Evolutionary conservation across 2,329 filamentous ascomycete genomes (phyloP).

Genomic region (Fusarium marasasianum): DNA sequence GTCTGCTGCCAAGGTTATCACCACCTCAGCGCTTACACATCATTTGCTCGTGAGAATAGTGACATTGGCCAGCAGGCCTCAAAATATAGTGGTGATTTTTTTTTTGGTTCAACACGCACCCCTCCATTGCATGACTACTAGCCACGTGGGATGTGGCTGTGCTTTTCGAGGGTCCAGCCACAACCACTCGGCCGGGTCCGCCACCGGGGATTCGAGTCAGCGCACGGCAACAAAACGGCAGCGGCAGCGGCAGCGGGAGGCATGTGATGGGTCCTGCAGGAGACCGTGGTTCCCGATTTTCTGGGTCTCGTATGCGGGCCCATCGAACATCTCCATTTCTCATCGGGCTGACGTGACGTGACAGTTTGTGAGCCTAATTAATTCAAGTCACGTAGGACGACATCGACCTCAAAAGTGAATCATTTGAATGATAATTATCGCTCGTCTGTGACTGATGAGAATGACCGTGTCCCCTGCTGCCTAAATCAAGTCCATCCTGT

Average conservation of each 20-base stretch:
- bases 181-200: slow-evolving; percentile 41
- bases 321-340: not conserved
- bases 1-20: slow-evolving; percentile 32
- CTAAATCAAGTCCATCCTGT: slow-evolving; percentile 1
- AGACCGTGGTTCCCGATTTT: slow-evolving; percentile 29
- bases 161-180: slow-evolving; percentile 1
- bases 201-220: slow-evolving; percentile 27
- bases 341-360: not conserved
- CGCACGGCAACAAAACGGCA: slow-evolving; percentile 2
- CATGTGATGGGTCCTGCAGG: slow-evolving; percentile 39
- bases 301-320: slow-evolving; percentile 18
- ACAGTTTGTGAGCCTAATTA: not conserved
- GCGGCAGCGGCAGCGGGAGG: not conserved
- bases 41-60: slow-evolving; percentile 8
- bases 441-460: not conserved
- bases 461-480: not conserved
- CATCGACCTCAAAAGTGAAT: not conserved
- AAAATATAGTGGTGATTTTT: slow-evolving; percentile 2
- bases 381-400: slow-evolving; percentile 10
- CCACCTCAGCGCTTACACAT: slow-evolving; percentile 17
- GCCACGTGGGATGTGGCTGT: slow-evolving; percentile 42
- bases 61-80: slow-evolving; percentile 22
- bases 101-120: not conserved
- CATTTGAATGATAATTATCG: not conserved
- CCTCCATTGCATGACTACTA: slow-evolving; percentile 1